Evolutionary conservation across 1,284 basidiomycete species (phyloP), one percentile per base, ranked within the genome.

Genomic region (Retiboletus fuscus): DNA sequence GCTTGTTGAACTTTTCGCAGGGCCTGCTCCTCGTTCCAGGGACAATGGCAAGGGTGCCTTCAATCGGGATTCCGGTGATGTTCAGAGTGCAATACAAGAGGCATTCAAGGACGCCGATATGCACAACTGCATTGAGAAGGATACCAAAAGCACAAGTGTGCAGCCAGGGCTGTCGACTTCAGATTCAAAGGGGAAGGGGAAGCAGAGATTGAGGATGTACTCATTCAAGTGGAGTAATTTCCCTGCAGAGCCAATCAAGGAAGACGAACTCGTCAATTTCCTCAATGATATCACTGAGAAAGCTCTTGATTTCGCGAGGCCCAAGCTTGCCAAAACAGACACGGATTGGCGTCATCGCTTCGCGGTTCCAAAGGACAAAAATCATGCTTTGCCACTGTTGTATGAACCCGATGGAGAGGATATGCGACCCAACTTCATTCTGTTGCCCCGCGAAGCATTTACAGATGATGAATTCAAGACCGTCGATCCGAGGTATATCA

Each of bases 381-480:
- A 61, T 16, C 68, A 69, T 16, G 69, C 71, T 0, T 7, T 74
- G 16, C 75, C 73, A 4, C 49, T 76, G 16, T 69, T 70, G 1
- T 76, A 76, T 6, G 75, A 73, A 24, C 43, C 47, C 2, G 67
- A 73, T 24, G 41, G 68, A 12, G 68, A 74, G 20, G 71, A 76
- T 55, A 76, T 72, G 71, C 24, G 73, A 15, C 74, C 74, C 0
- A 69, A 74, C 46, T 76, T 77, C 13, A 18, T 77, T 16, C 13
- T 77, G 12, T 34, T 77, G 24, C 74, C 76, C 0, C 30, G 68
- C 5, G 61, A 72, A 20, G 76, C 76, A 2, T 77, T 76, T 46
- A 1, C n/a, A 6, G 57, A 65, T 0, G 71, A 65, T 66, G n/a
- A n/a, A n/a, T n/a, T n/a, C n/a, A n/a, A n/a, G n/a, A n/a, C n/a